These are phyloP conservation scores for Globisporangium mamillatum DNA, from an alignment of 352 stramenopile genomes.

Conservation along the genomic window DNA sequence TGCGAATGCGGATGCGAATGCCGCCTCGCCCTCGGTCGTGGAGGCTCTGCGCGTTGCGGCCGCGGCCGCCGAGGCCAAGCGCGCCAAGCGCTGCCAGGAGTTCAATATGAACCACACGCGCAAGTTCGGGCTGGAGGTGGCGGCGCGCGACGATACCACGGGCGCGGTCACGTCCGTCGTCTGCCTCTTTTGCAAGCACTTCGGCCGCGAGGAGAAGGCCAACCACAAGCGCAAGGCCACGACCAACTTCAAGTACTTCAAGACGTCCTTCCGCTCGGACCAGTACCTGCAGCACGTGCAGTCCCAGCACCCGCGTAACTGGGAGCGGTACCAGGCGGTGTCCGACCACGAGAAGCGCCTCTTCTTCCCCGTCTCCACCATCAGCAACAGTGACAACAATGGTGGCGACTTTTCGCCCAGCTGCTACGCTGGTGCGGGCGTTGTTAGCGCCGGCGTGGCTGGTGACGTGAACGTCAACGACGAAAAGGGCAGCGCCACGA, in stretches of 20 bases:
- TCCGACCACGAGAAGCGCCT: constrained; percentile 37
- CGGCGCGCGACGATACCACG: constrained; percentile 39
- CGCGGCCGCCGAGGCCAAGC: constrained; percentile 27
- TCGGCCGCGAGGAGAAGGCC: constrained; percentile 52
- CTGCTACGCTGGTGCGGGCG: not conserved
- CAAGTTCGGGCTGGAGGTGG: constrained; percentile 50
- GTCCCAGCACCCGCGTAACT: constrained; percentile 49
- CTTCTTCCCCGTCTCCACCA: constrained; percentile 39
- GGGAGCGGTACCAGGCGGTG: constrained; percentile 41
- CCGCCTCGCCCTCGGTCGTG: not conserved
- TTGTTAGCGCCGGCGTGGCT: not conserved
- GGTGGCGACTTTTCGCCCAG: not conserved
- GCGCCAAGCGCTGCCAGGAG: constrained; percentile 21
- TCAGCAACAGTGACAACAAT: not conserved
- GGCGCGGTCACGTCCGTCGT: constrained; percentile 46
- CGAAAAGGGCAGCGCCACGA: not conserved
- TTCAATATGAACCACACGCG: constrained; percentile 34
- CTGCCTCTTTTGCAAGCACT: constrained; percentile 66
- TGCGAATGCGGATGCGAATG: not conserved
- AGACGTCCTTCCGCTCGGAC: constrained; percentile 59
- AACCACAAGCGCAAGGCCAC: constrained; percentile 54
- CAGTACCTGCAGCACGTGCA: constrained; percentile 71
- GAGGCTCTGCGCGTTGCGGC: constrained; percentile 4
- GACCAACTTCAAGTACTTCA: constrained; percentile 70
- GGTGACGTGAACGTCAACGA: not conserved